Percentiles rank a stretch among this genome's conserved stretches.
Evolutionary conservation across 2,329 filamentous ascomycete species (phyloP).

Genomic region (Trichoderma polysporum): DNA sequence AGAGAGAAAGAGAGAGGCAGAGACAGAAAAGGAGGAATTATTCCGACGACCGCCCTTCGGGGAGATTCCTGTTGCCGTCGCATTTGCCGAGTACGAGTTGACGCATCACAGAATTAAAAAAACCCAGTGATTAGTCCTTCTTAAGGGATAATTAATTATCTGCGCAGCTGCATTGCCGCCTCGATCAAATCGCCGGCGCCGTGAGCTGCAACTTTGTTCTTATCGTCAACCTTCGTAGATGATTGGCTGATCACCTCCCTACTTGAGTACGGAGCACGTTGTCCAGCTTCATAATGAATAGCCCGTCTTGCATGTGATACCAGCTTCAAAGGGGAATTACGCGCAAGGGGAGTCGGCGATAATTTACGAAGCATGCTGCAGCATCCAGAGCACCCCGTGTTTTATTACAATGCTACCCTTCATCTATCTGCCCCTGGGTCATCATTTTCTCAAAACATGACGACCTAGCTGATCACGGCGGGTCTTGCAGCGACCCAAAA

Average conservation of each 20-base stretch:
- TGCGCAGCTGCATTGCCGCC: slow-evolving; percentile 1
- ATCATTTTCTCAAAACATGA: slow-evolving; percentile 12
- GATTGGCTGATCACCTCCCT: background rate
- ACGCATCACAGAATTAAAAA: background rate
- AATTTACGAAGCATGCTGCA: background rate
- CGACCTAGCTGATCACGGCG: slow-evolving; percentile 15
- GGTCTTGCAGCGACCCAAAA: slow-evolving; percentile 12
- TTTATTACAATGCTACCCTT: background rate
- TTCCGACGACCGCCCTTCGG: background rate
- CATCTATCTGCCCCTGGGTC: slow-evolving; percentile 9
- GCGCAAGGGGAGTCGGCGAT: background rate
- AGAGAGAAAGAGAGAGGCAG: background rate
- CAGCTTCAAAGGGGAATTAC: background rate
- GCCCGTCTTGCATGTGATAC: background rate
- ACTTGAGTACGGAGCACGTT: background rate
- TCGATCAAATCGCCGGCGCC: background rate
- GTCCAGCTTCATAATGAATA: background rate
- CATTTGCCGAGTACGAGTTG: background rate
- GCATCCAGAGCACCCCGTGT: background rate
- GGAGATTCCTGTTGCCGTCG: background rate
- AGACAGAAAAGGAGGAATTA: background rate
- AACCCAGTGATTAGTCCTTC: background rate
- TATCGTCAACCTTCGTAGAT: slow-evolving; percentile 1
- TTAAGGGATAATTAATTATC: background rate
- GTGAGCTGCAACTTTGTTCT: background rate